Percentiles rank a stretch among this genome's conserved stretches.
phyloP scores from a whole-genome alignment of 2,329 filamentous ascomycete species.

The Dryadomyces quercus-mongolicae region DNA sequence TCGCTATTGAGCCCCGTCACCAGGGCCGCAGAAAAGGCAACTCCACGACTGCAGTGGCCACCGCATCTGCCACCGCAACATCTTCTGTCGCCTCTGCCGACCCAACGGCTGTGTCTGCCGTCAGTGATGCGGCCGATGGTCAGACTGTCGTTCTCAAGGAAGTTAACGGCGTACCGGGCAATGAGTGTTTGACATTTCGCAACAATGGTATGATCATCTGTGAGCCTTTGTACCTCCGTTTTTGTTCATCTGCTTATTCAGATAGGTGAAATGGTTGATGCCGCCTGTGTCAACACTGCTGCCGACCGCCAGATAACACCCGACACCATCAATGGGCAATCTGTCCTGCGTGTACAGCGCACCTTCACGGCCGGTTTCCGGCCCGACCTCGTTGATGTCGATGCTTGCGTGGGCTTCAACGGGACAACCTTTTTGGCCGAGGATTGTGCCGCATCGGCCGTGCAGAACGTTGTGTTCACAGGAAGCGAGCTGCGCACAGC shows the following conservation, averaged over 20 bases:
- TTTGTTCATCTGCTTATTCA: neutral
- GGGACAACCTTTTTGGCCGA: constrained; percentile 24
- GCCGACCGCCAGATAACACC: constrained; percentile 28
- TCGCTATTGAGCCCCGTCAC: constrained; percentile 10
- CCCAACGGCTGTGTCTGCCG: too few species aligned
- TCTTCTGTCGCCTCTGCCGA: too few species aligned
- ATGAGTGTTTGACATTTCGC: constrained; percentile 27
- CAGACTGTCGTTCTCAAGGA: constrained; percentile 26
- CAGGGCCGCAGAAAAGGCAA: neutral
- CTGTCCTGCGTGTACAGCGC: constrained; percentile 24
- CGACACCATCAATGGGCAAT: constrained; percentile 18
- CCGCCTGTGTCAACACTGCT: constrained; percentile 14
- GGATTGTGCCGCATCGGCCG: constrained; percentile 18
- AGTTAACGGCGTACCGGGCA: constrained; percentile 22
- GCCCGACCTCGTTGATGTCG: constrained; percentile 22
- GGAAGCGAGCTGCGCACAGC: constrained; percentile 16
- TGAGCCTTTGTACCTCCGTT: too few species aligned
- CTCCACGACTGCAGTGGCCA: neutral
- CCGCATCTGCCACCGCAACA: neutral
- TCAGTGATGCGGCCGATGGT: neutral
- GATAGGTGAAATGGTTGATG: constrained; percentile 27
- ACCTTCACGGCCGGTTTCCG: constrained; percentile 24
- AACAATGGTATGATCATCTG: constrained; percentile 21
- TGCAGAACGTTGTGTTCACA: constrained; percentile 16
- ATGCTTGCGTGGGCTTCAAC: constrained; percentile 28